These are phyloP conservation scores for Colletotrichum horii DNA, from an alignment of 2,329 filamentous ascomycete species.

Conservation along the genomic window DNA sequence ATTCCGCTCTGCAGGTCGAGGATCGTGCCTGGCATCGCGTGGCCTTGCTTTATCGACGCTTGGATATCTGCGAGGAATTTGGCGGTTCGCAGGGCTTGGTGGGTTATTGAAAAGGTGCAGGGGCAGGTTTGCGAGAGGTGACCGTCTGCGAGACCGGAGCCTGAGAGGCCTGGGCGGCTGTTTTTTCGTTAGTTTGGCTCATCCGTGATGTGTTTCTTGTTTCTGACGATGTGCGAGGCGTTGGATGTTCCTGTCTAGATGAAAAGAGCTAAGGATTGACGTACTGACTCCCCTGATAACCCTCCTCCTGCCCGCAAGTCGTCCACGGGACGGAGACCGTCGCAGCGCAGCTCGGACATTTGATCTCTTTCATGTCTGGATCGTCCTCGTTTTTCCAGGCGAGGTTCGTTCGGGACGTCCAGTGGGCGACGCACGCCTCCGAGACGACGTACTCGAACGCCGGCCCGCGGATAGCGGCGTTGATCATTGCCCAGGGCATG, in stretches of 20 bases:
- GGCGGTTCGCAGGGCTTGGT: constrained; percentile 59
- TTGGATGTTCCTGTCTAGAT: not conserved
- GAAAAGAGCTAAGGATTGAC: not conserved
- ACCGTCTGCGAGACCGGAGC: constrained; percentile 56
- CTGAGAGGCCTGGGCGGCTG: constrained; percentile 34
- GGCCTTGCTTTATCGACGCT: constrained; percentile 42
- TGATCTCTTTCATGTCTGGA: constrained; percentile 43
- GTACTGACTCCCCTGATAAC: constrained; percentile 30
- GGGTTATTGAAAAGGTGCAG: constrained; percentile 53
- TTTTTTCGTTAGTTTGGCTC: not conserved
- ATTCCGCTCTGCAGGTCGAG: constrained; percentile 50
- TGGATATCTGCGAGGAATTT: constrained; percentile 64
- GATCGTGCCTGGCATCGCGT: constrained; percentile 66
- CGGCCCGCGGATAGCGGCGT: constrained; percentile 55
- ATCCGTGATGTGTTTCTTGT: not conserved
- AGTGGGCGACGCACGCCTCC: constrained; percentile 43
- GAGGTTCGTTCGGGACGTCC: constrained; percentile 48
- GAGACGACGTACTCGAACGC: constrained; percentile 56
- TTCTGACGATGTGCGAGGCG: no score
- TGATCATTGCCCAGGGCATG: constrained; percentile 67
- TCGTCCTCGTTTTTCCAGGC: constrained; percentile 63
- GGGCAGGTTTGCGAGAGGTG: constrained; percentile 52
- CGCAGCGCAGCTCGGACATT: constrained; percentile 55
- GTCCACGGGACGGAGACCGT: constrained; percentile 59
- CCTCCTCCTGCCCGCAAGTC: constrained; percentile 39